phyloP scores from a whole-genome alignment of 1,284 basidiomycete species.

The Ustilago hordei region DNA sequence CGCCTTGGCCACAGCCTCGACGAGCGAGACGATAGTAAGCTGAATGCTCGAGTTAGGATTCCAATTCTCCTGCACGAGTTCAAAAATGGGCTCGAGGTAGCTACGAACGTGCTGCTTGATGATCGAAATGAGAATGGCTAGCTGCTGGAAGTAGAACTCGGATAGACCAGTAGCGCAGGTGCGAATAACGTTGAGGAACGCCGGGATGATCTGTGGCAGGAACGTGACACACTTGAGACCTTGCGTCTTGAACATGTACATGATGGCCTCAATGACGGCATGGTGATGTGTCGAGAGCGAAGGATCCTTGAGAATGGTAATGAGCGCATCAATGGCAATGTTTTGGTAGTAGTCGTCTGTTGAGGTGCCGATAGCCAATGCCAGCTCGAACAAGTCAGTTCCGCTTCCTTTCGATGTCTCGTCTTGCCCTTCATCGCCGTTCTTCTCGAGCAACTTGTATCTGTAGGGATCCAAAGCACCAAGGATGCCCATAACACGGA shows the following conservation, averaged over 20 bases:
- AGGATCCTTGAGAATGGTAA: constrained; percentile 83
- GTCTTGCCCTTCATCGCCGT: constrained; percentile 77
- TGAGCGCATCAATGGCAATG: constrained; percentile 89
- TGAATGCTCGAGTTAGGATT: constrained; percentile 79
- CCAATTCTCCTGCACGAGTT: constrained; percentile 68
- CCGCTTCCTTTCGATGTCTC: constrained; percentile 71
- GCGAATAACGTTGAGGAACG: constrained; percentile 89
- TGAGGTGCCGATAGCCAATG: constrained; percentile 71
- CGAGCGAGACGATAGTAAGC: constrained; percentile 89
- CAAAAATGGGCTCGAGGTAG: constrained; percentile 68
- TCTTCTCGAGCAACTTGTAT: constrained; percentile 84
- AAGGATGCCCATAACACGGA: constrained; percentile 94
- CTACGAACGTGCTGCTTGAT: constrained; percentile 98
- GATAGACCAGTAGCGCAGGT: constrained; percentile 82
- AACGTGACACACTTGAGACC: constrained; percentile 96
- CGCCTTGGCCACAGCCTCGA: constrained; percentile 94
- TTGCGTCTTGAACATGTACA: constrained; percentile 99
- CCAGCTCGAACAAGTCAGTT: constrained; percentile 74
- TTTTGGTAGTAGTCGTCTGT: constrained; percentile 97
- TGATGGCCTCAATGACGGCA: constrained; percentile 93
- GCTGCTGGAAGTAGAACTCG: constrained; percentile 95
- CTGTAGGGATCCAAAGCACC: constrained; percentile 98
- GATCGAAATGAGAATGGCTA: constrained; percentile 94
- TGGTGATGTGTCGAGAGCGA: constrained; percentile 75
- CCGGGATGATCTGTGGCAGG: constrained; percentile 95